Percentiles rank a stretch among this genome's conserved stretches.
Evolutionary conservation across 257 asterid species (phyloP).

Genomic region (Anisodus tanguticus): DNA sequence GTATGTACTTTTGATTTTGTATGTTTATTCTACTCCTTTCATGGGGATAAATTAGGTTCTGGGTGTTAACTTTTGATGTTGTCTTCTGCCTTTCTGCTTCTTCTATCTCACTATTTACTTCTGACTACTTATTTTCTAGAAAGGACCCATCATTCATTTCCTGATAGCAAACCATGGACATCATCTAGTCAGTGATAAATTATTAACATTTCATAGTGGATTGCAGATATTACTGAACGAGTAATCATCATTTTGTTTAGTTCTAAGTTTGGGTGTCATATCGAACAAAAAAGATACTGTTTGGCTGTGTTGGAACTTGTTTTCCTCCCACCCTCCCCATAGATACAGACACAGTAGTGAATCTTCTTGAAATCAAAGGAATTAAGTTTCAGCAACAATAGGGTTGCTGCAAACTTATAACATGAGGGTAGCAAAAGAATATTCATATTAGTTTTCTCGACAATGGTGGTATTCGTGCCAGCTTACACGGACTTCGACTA

Average conservation of each 20-base stretch:
- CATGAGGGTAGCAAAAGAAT: background rate
- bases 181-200: background rate
- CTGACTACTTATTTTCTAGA: background rate
- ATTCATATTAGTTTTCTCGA: background rate
- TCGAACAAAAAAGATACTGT: background rate
- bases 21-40: background rate
- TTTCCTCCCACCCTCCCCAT: background rate
- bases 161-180: background rate
- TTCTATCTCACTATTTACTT: background rate
- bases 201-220: background rate
- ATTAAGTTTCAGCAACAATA: background rate
- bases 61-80: conserved; percentile 11
- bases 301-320: background rate
- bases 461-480: background rate
- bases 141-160: conserved; percentile 9
- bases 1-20: background rate
- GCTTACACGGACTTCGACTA: background rate
- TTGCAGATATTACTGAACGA: background rate
- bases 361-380: background rate
- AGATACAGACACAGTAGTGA: background rate
- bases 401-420: conserved; percentile 21
- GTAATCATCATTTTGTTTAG: background rate
- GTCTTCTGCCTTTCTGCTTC: conserved; percentile 6
- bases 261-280: background rate
- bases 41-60: background rate